Conservation (phyloP, 495 filamentous ascomycete species). For the Pseudoneurospora amorphoporcata region DNA sequence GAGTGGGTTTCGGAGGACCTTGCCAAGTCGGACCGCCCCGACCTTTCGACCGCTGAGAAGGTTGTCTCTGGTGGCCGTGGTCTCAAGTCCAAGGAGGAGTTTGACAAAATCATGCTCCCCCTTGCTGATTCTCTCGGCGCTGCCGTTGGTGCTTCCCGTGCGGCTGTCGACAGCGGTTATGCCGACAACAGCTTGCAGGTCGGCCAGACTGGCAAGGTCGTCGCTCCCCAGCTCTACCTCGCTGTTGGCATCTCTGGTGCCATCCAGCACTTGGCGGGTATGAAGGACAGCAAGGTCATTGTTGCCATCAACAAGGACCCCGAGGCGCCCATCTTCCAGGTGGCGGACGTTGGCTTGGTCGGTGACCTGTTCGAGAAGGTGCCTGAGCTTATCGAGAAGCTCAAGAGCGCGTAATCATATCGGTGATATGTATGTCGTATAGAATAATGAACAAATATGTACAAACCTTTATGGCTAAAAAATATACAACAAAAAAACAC, state of each 20-base stretch:
- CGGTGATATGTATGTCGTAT: not conserved
- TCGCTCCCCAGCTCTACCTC: conserved; percentile 90
- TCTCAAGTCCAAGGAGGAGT: conserved; percentile 94
- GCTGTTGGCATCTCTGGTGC: conserved; percentile 93
- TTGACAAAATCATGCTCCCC: conserved; percentile 83
- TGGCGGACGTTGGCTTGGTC: conserved; percentile 90
- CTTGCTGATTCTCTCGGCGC: conserved; percentile 86
- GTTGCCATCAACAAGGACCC: conserved; percentile 96
- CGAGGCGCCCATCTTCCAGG: conserved; percentile 96
- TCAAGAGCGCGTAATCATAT: conserved; percentile 49
- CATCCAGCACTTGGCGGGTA: conserved; percentile 96
- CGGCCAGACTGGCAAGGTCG: conserved; percentile 96
- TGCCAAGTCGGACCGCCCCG: conserved; percentile 86
- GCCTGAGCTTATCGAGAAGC: conserved; percentile 91
- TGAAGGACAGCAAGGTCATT: conserved; percentile 99
- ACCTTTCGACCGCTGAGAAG: conserved; percentile 73
- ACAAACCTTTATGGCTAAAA: not conserved
- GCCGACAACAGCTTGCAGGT: conserved; percentile 99
- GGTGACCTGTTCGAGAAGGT: conserved; percentile 94
- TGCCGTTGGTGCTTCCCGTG: conserved; percentile 87
- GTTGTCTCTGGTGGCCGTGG: conserved; percentile 94
- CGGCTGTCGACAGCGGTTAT: conserved; percentile 93
- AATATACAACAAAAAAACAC: not conserved
- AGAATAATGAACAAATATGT: not conserved
- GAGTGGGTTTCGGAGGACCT: conserved; percentile 95